Conservation (phyloP, 208 protist genomes). For the Endotrypanum monterogeii region DNA sequence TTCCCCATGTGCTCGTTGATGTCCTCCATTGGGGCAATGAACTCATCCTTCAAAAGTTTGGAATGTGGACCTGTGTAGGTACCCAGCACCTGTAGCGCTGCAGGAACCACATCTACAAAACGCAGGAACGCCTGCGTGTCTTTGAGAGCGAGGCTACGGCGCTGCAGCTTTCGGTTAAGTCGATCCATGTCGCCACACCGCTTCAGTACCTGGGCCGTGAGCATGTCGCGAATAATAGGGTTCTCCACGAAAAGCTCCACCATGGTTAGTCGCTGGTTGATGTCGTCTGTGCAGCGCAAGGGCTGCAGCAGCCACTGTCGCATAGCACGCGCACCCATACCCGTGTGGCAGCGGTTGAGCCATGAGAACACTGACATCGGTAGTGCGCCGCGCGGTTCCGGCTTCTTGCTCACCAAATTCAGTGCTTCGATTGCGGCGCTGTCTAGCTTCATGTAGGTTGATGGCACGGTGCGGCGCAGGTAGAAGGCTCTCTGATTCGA, state of each 20-base stretch:
- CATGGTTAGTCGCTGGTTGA: slow-evolving; percentile 93
- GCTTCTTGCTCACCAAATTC: slow-evolving; percentile 89
- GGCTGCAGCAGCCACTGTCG: slow-evolving; percentile 98
- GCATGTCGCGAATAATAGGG: slow-evolving; percentile 77
- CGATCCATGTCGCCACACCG: slow-evolving; percentile 94
- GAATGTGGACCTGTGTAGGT: slow-evolving; percentile 63
- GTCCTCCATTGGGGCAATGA: slow-evolving; percentile 84
- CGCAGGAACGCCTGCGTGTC: slow-evolving; percentile 87
- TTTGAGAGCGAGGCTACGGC: slow-evolving; percentile 76
- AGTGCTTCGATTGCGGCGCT: slow-evolving; percentile 91
- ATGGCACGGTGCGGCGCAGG: slow-evolving; percentile 70
- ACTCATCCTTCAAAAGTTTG: slow-evolving; percentile 85
- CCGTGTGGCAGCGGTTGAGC: slow-evolving; percentile 96
- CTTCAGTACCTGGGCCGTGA: slow-evolving; percentile 84
- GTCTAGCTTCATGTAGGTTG: slow-evolving; percentile 95
- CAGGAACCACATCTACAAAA: slow-evolving; percentile 78
- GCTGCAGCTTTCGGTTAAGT: slow-evolving; percentile 92
- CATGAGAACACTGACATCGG: slow-evolving; percentile 90
- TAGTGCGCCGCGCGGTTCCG: slow-evolving; percentile 70
- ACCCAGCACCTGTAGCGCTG: slow-evolving; percentile 64
- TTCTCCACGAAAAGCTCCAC: slow-evolving; percentile 94
- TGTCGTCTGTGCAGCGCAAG: slow-evolving; percentile 89
- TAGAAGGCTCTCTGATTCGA: slow-evolving; percentile 81
- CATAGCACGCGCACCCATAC: slow-evolving; percentile 96
- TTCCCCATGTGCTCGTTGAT: slow-evolving; percentile 83